Evolutionary conservation across 2,329 filamentous ascomycete species (phyloP).

Genomic region (Colletotrichum endophyticum): DNA sequence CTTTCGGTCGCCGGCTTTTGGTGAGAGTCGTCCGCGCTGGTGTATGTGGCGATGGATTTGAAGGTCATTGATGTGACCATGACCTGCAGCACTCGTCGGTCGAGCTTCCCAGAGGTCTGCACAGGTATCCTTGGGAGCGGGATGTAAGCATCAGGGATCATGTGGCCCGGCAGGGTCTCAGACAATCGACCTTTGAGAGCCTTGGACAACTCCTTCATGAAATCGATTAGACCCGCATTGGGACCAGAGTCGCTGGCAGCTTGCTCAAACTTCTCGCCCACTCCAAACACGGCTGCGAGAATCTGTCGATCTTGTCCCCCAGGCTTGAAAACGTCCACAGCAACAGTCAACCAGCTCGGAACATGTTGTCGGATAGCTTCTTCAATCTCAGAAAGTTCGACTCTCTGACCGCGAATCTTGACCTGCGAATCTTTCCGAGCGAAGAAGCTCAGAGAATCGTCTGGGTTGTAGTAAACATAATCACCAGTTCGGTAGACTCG

Average conservation of each 20-base stretch:
- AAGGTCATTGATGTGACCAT: background rate
- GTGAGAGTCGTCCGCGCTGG: background rate
- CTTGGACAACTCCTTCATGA: background rate
- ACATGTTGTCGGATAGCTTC: background rate
- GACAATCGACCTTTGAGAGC: background rate
- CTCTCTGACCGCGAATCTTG: conserved; percentile 56
- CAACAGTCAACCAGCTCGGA: background rate
- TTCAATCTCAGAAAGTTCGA: conserved; percentile 40
- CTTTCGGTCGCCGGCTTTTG: background rate
- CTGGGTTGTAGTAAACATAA: conserved; percentile 44
- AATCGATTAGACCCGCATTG: background rate
- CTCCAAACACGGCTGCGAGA: background rate
- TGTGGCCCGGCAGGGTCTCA: background rate
- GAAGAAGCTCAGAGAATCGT: conserved; percentile 47
- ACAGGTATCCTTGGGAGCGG: background rate
- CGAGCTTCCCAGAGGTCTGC: background rate
- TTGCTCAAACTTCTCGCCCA: background rate
- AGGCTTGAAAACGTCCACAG: conserved; percentile 3
- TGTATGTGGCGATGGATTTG: background rate
- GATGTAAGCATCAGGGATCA: background rate
- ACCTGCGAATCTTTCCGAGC: conserved; percentile 58
- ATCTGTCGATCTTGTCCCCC: background rate
- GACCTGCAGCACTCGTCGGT: background rate
- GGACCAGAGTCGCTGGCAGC: background rate
- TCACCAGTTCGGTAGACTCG: conserved; percentile 55